Evolutionary conservation across 1,284 basidiomycete species (phyloP), one percentile per base, ranked within the genome.

Genomic region (Abortiporus biennis): DNA sequence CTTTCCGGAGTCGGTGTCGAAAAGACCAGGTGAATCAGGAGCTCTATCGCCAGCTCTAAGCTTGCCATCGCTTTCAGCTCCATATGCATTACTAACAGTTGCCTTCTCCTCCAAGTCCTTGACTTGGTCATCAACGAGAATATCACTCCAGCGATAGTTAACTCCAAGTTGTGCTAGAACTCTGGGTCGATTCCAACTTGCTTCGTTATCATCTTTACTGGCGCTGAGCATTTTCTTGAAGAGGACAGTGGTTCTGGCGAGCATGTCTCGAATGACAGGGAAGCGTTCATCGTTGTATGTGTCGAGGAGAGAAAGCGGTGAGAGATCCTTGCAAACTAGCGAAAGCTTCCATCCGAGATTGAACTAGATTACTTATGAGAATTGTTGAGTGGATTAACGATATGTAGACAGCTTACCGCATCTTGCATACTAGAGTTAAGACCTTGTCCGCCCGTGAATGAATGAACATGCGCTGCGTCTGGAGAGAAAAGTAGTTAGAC

Each of bases 71-170:
- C 22, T 36, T 17, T 22, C 19, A 20, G 27, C 25, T 23, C 22
- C 16, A 6, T 27, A 32, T 6, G 31, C 40, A 4, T 23, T 35
- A n/a, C n/a, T n/a, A 12, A 20, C 9, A 21, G 36, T 16, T 11
- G 3, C 27, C 9, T 29, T n/a, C 8, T n/a, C 27, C 8, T 29
- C 9, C 8, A 9, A n/a, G 27, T 29, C 27, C n/a, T n/a, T n/a
- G n/a, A n/a, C n/a, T n/a, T n/a, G n/a, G n/a, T n/a, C n/a, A 36
- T 71, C 68, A 11, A 69, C 25, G 20, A 71, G 59, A 36, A 71
- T 62, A 4, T 62, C 52, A 44, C 69, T 71, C 59, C 65, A 64
- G 8, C 69, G 59, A 44, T 67, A 72, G 49, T 71, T 71, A 16
- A 72, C 60, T 1, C 68, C 69, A 25, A 71, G 58, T 49, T 68